Evolutionary conservation across 2,329 filamentous ascomycete species (phyloP).

Genomic region (Aspergillus fructus): DNA sequence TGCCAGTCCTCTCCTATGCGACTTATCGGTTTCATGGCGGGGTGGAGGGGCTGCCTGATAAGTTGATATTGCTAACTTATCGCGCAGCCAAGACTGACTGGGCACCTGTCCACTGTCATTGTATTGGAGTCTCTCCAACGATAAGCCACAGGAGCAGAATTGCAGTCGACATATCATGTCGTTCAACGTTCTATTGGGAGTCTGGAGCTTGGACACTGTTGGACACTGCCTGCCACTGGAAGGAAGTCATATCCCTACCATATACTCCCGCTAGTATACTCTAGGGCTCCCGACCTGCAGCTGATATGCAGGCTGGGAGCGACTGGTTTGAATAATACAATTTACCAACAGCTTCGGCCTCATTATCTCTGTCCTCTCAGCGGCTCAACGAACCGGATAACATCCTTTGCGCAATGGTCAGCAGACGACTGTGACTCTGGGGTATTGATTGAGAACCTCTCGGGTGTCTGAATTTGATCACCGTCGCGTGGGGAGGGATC

Average conservation of each 20-base stretch:
- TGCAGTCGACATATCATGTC: neutral
- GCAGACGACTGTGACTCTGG: neutral
- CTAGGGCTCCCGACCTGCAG: constrained; percentile 17
- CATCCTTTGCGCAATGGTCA: neutral
- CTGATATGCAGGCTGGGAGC: constrained; percentile 28
- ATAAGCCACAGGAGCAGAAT: neutral
- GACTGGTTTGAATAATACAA: constrained; percentile 24
- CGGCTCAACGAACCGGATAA: neutral
- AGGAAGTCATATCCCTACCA: neutral
- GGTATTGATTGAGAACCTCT: neutral
- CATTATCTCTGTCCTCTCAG: constrained; percentile 19
- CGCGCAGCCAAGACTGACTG: neutral
- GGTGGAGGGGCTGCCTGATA: constrained; percentile 25
- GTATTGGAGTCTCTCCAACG: neutral
- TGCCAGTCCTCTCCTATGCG: constrained; percentile 16
- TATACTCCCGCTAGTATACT: neutral
- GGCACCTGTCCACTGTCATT: neutral
- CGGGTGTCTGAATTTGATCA: constrained; percentile 12
- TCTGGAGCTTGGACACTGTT: neutral
- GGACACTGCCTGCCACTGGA: neutral
- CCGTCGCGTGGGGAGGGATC: constrained; percentile 23
- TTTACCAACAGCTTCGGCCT: constrained; percentile 24
- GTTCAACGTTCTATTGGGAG: neutral
- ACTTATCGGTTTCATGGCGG: constrained; percentile 18
- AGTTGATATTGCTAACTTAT: constrained; percentile 3